Conservation (phyloP, 108 stramenopile genomes). For the Aurantiochytrium sp. region DNA sequence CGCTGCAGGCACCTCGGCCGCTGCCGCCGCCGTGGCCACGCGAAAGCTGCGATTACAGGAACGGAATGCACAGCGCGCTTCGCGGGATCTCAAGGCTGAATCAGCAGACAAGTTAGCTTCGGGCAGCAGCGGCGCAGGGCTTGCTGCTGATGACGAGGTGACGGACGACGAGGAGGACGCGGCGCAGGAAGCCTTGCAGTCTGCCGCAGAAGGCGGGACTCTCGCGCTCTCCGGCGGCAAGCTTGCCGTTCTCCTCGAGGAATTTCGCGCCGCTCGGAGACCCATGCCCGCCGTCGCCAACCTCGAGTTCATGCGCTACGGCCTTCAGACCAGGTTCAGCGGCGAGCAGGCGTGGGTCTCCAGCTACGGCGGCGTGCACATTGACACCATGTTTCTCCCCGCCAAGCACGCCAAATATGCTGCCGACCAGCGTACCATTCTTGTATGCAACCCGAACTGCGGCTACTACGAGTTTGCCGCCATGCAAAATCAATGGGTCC, state of each 20-base stretch:
- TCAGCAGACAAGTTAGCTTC: too few species aligned
- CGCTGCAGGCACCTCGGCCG: too few species aligned
- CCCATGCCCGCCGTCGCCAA: slow-evolving; percentile 7
- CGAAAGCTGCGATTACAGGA: too few species aligned
- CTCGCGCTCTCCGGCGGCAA: neutral
- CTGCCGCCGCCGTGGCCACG: too few species aligned
- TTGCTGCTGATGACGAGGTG: neutral
- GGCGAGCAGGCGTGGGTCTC: neutral
- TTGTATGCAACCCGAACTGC: slow-evolving; percentile 25
- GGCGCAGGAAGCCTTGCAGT: neutral
- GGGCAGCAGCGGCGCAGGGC: neutral
- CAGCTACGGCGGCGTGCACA: neutral
- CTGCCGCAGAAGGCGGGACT: neutral
- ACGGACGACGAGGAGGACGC: neutral
- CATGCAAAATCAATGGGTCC: neutral
- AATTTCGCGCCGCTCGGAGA: neutral
- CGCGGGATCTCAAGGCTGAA: too few species aligned
- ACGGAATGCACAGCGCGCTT: too few species aligned
- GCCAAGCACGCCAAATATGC: neutral
- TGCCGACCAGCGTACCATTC: neutral
- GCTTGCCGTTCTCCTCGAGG: neutral
- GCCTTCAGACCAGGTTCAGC: neutral
- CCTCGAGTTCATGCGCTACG: neutral
- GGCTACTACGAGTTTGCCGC: neutral
- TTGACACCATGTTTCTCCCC: slow-evolving; percentile 9